phyloP scores from a whole-genome alignment of 2,329 filamentous ascomycete genomes.

The Chalaropsis thielavioides region DNA sequence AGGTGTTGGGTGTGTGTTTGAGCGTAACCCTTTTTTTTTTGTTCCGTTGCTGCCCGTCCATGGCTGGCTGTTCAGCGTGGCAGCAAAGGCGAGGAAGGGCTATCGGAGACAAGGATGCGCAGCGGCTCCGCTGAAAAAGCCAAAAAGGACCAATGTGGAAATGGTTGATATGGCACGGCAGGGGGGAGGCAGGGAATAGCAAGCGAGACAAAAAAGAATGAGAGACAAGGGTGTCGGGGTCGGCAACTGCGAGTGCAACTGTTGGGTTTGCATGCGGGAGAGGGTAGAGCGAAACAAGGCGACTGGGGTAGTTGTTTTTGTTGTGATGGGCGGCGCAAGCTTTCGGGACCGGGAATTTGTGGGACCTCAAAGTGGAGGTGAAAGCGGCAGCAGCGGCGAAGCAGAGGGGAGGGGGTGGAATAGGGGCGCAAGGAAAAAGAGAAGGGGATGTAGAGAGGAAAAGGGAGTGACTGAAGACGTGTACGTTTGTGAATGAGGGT shows the following conservation, averaged over 20 bases:
- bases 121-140: conserved; percentile 8
- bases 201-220: conserved; percentile 3
- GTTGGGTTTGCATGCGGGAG: not conserved
- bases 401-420: conserved; percentile 6
- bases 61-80: not conserved
- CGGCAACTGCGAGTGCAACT: not conserved
- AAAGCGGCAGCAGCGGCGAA: not conserved
- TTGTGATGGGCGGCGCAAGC: conserved; percentile 9
- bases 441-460: conserved; percentile 12
- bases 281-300: not conserved
- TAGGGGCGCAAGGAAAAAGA: conserved; percentile 1
- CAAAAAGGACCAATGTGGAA: conserved; percentile 4
- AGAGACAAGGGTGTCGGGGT: conserved; percentile 3
- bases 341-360: conserved; percentile 14
- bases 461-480: no score
- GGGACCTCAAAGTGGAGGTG: conserved; percentile 11
- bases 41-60: not conserved
- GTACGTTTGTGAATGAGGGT: no score
- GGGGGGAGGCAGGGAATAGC: not conserved
- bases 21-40: not conserved
- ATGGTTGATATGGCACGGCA: conserved; percentile 4
- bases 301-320: conserved; percentile 1
- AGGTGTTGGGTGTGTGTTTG: not conserved
- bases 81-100: not conserved
- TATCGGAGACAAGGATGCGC: conserved; percentile 6